Base-by-base conservation (phyloP, 202 grass and related monocot genomes). In the Carex arenaria region DNA sequence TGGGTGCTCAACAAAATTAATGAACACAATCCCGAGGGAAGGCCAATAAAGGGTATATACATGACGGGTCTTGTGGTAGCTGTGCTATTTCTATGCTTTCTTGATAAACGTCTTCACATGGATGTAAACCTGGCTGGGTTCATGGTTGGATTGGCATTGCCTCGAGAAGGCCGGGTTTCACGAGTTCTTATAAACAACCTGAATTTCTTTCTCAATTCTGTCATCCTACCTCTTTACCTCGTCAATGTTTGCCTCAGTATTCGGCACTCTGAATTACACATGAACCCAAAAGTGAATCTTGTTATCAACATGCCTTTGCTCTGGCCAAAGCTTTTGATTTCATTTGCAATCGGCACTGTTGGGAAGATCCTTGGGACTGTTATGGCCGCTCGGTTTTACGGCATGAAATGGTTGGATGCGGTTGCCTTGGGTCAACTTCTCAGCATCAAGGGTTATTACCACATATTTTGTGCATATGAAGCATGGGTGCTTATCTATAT, bases 371-470 rank as follows among this genome's bases (percentile, higher is more conserved):
- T 64, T 0, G 93, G 93, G 0, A 84, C 85, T 56, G 47, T 86
- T 0, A 67, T 75, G 0, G 80, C 84, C 1, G 93, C 88, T 23
- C 73, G 87, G 0, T 82, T 85, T n/a, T 28, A 38, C 0, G 93
- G 93, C 2, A 83, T 95, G 0, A 85, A 89, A 0, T 89, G 80
- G 83, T 62, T 90, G 6, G 93, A 95, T 82, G 80, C 88, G 9
- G 56, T 95, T 4, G 93, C 88, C 1, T 81, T 95, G 31, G 93
- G 93, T 10, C 80, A 92, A 87, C 88, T 95, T 6, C 88, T 95
- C 38, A 92, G 90, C 83, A 89, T 95, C 15, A 95, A 95, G 87
- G 88, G 93, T 0, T 87, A 92, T 86, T 95, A 90, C 85, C 93
- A 92, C 85, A 84, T 95, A 62, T 95, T 86, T 86, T 90, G 86